Conservation (phyloP, 2,329 filamentous ascomycete genomes). For the Neonectria punicea region DNA sequence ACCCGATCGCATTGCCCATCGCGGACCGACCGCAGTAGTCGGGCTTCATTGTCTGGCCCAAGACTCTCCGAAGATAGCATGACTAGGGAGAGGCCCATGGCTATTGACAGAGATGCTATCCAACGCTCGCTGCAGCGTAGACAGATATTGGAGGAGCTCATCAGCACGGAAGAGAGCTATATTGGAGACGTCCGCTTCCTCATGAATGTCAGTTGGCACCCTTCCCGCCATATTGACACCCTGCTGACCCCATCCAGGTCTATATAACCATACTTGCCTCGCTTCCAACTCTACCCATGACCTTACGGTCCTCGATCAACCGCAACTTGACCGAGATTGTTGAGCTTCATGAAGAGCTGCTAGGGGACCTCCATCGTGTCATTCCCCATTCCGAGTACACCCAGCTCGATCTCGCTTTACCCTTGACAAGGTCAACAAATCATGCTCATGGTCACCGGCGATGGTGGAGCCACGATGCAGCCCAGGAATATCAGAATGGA, state of each 20-base stretch:
- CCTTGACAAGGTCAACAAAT: conserved; percentile 25
- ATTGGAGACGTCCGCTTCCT: conserved; percentile 88
- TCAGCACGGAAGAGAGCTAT: conserved; percentile 88
- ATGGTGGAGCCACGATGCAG: conserved; percentile 60
- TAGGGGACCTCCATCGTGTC: conserved; percentile 76
- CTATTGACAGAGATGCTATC: conserved; percentile 74
- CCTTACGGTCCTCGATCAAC: conserved; percentile 78
- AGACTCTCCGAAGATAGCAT: conserved; percentile 73
- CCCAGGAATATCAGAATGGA: conserved; percentile 54
- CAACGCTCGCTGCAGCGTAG: conserved; percentile 80
- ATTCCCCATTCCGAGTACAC: conserved; percentile 76
- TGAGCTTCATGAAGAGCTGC: conserved; percentile 83
- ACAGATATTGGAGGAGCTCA: conserved; percentile 84
- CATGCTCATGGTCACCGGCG: conserved; percentile 51
- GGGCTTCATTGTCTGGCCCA: conserved; percentile 67
- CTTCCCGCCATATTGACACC: neutral
- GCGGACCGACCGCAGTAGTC: conserved; percentile 70
- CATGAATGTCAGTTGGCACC: conserved; percentile 72
- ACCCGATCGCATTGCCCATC: conserved; percentile 64
- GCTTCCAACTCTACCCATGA: conserved; percentile 71
- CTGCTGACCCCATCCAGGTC: conserved; percentile 60
- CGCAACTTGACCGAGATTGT: conserved; percentile 83
- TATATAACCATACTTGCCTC: conserved; percentile 80
- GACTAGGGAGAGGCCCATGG: conserved; percentile 64
- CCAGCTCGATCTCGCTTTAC: conserved; percentile 47